phyloP scores from a whole-genome alignment of 2,329 filamentous ascomycete species.

The Alternaria brassicicola region DNA sequence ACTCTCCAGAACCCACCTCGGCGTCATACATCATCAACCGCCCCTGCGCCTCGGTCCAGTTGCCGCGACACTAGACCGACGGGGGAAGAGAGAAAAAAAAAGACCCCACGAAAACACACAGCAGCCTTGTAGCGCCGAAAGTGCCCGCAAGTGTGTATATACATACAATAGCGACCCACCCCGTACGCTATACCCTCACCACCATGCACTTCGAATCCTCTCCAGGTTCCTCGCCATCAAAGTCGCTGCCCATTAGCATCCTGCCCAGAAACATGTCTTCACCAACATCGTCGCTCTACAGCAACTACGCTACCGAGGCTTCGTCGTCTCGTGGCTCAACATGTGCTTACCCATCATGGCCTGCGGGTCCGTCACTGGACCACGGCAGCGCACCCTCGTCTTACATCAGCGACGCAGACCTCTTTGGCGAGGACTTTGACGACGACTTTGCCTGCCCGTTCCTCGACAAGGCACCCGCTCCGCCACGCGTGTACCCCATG shows the following conservation, averaged over 20 bases:
- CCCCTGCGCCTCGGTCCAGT: conserved; percentile 38
- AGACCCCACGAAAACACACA: conserved; percentile 14
- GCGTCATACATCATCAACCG: conserved; percentile 37
- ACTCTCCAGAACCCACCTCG: conserved; percentile 16
- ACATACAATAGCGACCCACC: conserved; percentile 38
- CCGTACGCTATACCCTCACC: conserved; percentile 21
- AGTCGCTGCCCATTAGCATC: conserved; percentile 48
- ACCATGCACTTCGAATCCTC: conserved; percentile 48
- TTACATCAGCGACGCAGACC: conserved; percentile 51
- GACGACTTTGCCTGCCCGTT: conserved; percentile 40
- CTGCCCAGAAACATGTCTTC: conserved; percentile 45
- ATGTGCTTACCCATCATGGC: conserved; percentile 52
- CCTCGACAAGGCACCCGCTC: conserved; percentile 49
- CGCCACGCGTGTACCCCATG: conserved; percentile 46
- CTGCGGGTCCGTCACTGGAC: conserved; percentile 45
- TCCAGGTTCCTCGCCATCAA: conserved; percentile 46
- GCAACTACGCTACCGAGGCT: conserved; percentile 41
- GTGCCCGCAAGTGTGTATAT: conserved; percentile 34
- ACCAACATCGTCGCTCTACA: conserved; percentile 45
- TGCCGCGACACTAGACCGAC: conserved; percentile 29
- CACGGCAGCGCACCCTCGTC: conserved; percentile 47
- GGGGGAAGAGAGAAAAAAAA: too few relatives aligned
- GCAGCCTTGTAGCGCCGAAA: conserved; percentile 26
- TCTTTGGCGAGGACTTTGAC: conserved; percentile 49
- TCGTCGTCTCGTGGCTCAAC: conserved; percentile 41